These are phyloP conservation scores for Alternaria metachromatica DNA, from an alignment of 2,329 filamentous ascomycete genomes.

Conservation along the genomic window DNA sequence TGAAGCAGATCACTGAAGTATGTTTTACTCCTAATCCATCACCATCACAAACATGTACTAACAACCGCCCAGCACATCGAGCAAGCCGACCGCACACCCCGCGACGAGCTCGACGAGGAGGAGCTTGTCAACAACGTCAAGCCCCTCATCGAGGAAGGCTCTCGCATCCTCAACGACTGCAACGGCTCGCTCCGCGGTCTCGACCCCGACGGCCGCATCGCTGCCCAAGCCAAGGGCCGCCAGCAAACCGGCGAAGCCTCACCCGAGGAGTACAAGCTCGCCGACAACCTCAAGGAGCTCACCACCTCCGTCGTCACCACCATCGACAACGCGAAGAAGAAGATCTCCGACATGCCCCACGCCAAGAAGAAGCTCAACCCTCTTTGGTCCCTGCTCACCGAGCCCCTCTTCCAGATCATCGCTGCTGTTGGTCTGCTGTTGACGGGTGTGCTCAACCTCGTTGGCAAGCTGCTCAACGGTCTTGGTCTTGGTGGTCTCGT, in stretches of 20 bases:
- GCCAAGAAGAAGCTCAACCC: constrained; percentile 95
- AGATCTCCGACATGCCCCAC: constrained; percentile 88
- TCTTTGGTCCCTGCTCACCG: constrained; percentile 80
- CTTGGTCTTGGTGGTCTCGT: constrained; percentile 83
- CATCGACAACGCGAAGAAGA: constrained; percentile 87
- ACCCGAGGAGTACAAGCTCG: constrained; percentile 83
- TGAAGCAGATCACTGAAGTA: constrained; percentile 84
- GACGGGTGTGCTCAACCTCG: constrained; percentile 81
- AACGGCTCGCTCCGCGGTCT: constrained; percentile 87
- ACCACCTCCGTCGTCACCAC: constrained; percentile 80
- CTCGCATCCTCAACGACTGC: constrained; percentile 81
- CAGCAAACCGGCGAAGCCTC: constrained; percentile 75
- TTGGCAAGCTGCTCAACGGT: constrained; percentile 79
- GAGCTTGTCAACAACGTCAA: constrained; percentile 84
- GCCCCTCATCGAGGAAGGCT: constrained; percentile 86
- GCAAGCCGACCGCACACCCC: constrained; percentile 76
- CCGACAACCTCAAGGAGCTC: constrained; percentile 84
- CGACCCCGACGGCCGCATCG: constrained; percentile 86
- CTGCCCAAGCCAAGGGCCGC: constrained; percentile 83
- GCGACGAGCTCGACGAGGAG: constrained; percentile 90
- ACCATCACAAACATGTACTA: constrained; percentile 26
- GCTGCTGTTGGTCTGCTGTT: constrained; percentile 85
- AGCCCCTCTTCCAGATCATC: constrained; percentile 91
- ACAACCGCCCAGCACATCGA: constrained; percentile 70
- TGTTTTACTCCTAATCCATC: constrained; percentile 28